Base-by-base conservation (phyloP, 73 alveolate genomes). In the Paramecium tetraurelia region DNA sequence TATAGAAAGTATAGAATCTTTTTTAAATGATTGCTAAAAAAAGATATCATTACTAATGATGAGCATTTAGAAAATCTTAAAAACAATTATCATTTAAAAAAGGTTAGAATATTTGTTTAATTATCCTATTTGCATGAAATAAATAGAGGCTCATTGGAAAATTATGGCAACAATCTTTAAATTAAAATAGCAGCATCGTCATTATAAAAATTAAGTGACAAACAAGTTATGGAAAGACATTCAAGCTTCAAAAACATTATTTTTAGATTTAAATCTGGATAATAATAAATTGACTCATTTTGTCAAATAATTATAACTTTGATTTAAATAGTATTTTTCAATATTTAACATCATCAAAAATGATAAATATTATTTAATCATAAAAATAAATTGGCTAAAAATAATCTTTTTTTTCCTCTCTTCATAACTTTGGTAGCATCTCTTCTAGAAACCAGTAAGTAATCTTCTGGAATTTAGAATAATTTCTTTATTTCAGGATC, bases 381-480 rank as follows among this genome's bases (percentile, higher is more conserved):
- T 48, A 86, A 77, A 46, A 86, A 77, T 40, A 92, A 58, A 86
- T 92, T 92, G 2, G 95, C 92, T 41, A 92, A 40, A 29, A 92
- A 24, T 27, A 92, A 31, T 50, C 95, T 85, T 40, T 92, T 92
- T 27, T 85, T 85, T 11, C 75, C 94, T 33, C 93, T 95, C 27
- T 86, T 71, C 93, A 96, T 18, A 12, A 96, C 94, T 77, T 96
- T 96, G 94, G 93, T 93, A 11, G 97, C 99, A 86, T 93, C 97
- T 53, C 92, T 96, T 75, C 99, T 86, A 8, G 93, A 38, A 16
- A 92, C 92, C 57, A 36, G 35, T 35, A 83, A 9, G 27, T 75
- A 94, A 12, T 88, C 94, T 16, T 40, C 84, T 20, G 97, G 98
- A 6, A 96, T 72, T 11, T 92, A 80, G 92, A 95, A 96, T 4